phyloP scores from a whole-genome alignment of 352 stramenopile species.

The Phytophthora sp. region DNA sequence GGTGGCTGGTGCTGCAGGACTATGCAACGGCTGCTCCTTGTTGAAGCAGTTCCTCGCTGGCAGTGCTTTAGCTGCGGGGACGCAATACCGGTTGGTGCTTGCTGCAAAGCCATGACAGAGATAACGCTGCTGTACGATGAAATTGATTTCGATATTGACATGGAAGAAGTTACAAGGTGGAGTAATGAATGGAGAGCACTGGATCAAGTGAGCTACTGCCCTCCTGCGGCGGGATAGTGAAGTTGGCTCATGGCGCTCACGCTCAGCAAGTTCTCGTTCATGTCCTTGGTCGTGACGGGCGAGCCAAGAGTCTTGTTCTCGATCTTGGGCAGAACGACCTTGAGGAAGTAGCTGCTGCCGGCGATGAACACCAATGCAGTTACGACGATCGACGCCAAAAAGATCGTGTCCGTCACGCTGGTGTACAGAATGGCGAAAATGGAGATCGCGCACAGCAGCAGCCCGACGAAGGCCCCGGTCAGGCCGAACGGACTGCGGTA shows the following conservation, averaged over 20 bases:
- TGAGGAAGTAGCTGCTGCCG: slow-evolving; percentile 52
- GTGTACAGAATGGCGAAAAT: slow-evolving; percentile 65
- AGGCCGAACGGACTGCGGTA: slow-evolving; percentile 62
- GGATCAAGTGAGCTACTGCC: neutral
- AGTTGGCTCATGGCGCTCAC: slow-evolving; percentile 7
- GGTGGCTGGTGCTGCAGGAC: neutral
- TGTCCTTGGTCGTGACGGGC: slow-evolving; percentile 29
- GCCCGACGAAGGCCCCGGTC: slow-evolving; percentile 40
- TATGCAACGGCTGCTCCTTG: neutral
- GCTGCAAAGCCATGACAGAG: neutral
- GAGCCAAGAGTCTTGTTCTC: slow-evolving; percentile 34
- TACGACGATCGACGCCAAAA: slow-evolving; percentile 58
- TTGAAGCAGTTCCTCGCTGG: neutral
- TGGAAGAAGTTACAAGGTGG: slow-evolving; percentile 17
- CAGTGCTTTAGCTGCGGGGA: neutral
- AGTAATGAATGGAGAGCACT: neutral
- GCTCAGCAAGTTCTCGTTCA: slow-evolving; percentile 40
- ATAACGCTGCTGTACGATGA: neutral
- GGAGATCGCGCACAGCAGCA: slow-evolving; percentile 45
- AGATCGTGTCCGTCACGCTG: slow-evolving; percentile 52
- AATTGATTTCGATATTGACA: slow-evolving; percentile 1
- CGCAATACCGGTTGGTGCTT: neutral
- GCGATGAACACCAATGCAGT: slow-evolving; percentile 47
- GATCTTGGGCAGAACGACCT: slow-evolving; percentile 43
- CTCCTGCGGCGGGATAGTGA: neutral